Evolutionary conservation across 1,284 basidiomycete species (phyloP).

Genomic region (Cystobasidium slooffiae): DNA sequence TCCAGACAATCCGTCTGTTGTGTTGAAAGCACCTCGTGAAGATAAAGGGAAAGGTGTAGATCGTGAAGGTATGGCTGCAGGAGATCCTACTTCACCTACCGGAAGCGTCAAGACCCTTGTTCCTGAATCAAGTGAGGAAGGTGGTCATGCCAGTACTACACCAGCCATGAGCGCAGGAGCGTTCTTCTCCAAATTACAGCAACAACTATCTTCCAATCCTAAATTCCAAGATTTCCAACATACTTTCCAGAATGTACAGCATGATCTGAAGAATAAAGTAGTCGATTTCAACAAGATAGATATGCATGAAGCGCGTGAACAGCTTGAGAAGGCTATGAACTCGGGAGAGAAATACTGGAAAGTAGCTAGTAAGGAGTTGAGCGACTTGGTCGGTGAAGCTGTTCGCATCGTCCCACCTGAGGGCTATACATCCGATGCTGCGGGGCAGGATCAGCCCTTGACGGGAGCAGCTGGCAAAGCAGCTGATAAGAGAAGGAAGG

Average conservation of each 20-base stretch:
- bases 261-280: slow-evolving; percentile 37
- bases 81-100: slow-evolving; percentile 8
- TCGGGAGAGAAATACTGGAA: slow-evolving; percentile 49
- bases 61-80: neutral
- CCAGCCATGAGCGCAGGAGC: slow-evolving; percentile 47
- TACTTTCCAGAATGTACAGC: slow-evolving; percentile 21
- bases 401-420: slow-evolving; percentile 45
- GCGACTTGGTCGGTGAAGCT: slow-evolving; percentile 48
- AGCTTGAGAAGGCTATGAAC: slow-evolving; percentile 42
- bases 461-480: slow-evolving; percentile 18
- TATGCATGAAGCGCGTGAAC: slow-evolving; percentile 37
- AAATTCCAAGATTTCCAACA: slow-evolving; percentile 44
- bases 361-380: slow-evolving; percentile 51
- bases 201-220: slow-evolving; percentile 41
- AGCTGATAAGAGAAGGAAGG: slow-evolving; percentile 56
- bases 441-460: neutral
- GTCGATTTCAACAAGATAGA: slow-evolving; percentile 47
- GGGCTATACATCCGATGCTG: neutral
- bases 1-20: slow-evolving; percentile 48
- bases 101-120: slow-evolving; percentile 11
- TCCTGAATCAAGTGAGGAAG: slow-evolving; percentile 19
- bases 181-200: slow-evolving; percentile 49
- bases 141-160: neutral
- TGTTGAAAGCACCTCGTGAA: slow-evolving; percentile 34
- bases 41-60: slow-evolving; percentile 49